Evolutionary conservation across 129 eudicot species (phyloP), one percentile per base, ranked within the genome.

Genomic region (Lactuca sativa): DNA sequence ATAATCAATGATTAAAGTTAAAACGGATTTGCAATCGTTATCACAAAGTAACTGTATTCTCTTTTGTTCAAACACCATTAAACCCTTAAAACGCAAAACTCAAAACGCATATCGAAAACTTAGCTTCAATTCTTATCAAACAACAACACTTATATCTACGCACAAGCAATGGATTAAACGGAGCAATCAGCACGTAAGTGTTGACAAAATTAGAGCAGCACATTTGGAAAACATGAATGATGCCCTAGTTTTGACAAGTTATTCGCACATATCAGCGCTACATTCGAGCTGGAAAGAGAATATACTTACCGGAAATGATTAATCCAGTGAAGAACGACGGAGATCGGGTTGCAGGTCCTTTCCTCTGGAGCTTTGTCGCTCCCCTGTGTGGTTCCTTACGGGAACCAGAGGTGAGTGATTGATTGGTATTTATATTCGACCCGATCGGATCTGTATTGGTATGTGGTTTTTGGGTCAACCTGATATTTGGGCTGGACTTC

Each of bases 221-320:
- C 3, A 32, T 25, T 70, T 2, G 64, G 65, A 18, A 40, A 41
- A 40, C 43, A 70, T 9, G 59, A 71, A 59, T 17, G 32, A 58
- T 56, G 69, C 56, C 74, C 80, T 76, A 76, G 56, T 67, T 59
- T 67, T 37, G 25, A 51, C 43, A 37, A 38, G 56, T 58, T 66
- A 65, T 41, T 74, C 32, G 41, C 53, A 66, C 4, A 56, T 18
- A 56, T 56, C 33, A 56, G 59, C 8, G 21, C n/a, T 69, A 65
- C 40, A 41, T n/a, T 65, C 12, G 53, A 18, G 56, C 14, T 8
- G 9, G 18, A 47, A 13, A 36, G 63, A 67, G 56, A 51, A 40
- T 47, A 67, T 76, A 76, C 64, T 67, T 38, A 53, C 16, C 48
- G 57, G 69, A 76, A 51, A 67, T 11, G 47, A 6, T 75, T 36